These are phyloP conservation scores for Pleurostoma richardsiae DNA, from an alignment of 2,329 filamentous ascomycete genomes.

Conservation along the genomic window DNA sequence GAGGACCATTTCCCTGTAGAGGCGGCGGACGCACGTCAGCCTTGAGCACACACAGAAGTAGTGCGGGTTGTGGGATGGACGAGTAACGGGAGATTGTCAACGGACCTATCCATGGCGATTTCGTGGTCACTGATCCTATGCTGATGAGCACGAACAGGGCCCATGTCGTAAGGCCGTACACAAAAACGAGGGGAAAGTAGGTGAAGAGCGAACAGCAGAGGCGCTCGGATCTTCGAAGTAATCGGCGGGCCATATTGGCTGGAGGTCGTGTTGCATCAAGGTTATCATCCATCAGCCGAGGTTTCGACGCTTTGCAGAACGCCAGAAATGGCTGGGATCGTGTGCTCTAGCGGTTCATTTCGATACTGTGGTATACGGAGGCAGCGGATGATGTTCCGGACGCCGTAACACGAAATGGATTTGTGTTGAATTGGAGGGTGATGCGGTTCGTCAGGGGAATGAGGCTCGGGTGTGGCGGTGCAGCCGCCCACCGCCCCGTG, in stretches of 20 bases:
- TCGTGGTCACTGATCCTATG: conserved; percentile 57
- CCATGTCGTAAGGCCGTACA: conserved; percentile 90
- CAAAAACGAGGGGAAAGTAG: conserved; percentile 84
- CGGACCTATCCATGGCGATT: conserved; percentile 54
- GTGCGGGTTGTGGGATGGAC: neutral
- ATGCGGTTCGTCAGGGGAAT: no score
- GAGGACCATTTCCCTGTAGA: conserved; percentile 49
- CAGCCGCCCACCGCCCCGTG: no score
- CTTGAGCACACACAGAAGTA: neutral
- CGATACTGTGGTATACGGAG: no score
- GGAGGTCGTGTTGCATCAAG: neutral
- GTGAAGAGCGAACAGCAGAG: conserved; percentile 74
- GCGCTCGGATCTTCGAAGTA: conserved; percentile 69
- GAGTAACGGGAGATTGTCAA: conserved; percentile 1
- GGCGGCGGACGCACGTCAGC: neutral
- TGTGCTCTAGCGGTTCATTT: no score
- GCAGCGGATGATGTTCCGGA: no score
- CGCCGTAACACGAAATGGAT: no score
- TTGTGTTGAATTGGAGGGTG: no score
- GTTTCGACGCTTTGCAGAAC: no score
- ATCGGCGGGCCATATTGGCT: conserved; percentile 51
- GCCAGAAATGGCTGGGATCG: no score
- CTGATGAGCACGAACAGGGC: conserved; percentile 80
- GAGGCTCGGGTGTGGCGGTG: no score
- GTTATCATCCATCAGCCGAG: no score